Percentiles rank a stretch among this genome's conserved stretches.
These are phyloP conservation scores for Raphanus raphanistrum DNA, from an alignment of 345 rosid genomes.

Conservation along the genomic window DNA sequence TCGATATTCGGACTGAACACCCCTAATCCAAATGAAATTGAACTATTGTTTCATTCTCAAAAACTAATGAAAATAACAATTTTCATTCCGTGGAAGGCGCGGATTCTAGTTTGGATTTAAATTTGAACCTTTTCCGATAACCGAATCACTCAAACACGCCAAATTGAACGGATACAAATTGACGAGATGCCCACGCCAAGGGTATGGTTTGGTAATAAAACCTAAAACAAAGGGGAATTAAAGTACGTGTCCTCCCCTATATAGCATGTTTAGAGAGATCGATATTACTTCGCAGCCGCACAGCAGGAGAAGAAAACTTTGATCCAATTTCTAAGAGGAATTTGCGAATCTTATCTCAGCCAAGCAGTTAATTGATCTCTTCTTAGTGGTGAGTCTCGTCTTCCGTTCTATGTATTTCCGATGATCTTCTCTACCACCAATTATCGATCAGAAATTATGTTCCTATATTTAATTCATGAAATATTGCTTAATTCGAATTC, in stretches of 20 bases:
- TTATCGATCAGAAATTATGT: no score
- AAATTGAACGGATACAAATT: not conserved
- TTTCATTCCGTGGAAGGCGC: no score
- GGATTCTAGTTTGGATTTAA: not conserved
- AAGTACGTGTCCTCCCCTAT: not conserved
- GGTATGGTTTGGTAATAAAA: constrained; percentile 26
- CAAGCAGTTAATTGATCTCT: not conserved
- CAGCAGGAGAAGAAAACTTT: constrained; percentile 15
- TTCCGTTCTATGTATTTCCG: no score
- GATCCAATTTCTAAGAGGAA: not conserved
- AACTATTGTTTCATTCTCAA: no score
- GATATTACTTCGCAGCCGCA: constrained; percentile 26
- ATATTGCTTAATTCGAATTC: not conserved
- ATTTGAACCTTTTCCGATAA: not conserved
- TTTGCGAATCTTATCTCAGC: not conserved
- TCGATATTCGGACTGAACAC: no score
- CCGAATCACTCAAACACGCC: not conserved
- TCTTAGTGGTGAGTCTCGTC: constrained; percentile 22
- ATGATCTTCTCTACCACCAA: no score
- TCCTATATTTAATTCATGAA: not conserved
- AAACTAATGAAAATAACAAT: no score
- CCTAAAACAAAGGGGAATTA: constrained; percentile 10
- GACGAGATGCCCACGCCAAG: not conserved
- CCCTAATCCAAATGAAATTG: no score
- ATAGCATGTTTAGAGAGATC: not conserved